Evolutionary conservation across 148 eudicot species (phyloP).

Genomic region (Spergularia marina): DNA sequence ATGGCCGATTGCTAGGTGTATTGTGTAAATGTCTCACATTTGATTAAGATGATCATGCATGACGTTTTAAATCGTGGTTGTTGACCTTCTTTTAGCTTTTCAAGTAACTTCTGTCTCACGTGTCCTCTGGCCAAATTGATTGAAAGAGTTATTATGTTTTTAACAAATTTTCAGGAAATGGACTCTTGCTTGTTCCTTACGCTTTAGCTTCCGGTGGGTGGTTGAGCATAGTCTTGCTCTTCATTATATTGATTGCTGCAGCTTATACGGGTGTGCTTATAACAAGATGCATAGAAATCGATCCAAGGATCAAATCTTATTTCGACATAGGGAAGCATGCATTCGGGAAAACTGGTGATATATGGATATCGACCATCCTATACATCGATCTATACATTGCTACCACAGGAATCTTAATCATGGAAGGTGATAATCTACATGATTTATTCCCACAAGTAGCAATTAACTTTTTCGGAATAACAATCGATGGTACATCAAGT

Average conservation of each 20-base stretch:
- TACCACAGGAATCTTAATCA: conserved; percentile 39
- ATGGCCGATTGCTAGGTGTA: too few species aligned
- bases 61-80: too few species aligned
- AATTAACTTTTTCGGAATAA: conserved; percentile 24
- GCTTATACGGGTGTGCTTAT: conserved; percentile 41
- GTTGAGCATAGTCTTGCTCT: conserved; percentile 37
- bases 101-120: too few species aligned
- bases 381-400: conserved; percentile 42
- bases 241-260: conserved; percentile 33
- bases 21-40: too few species aligned
- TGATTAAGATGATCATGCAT: too few species aligned
- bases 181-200: conserved; percentile 41
- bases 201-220: conserved; percentile 50
- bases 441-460: conserved; percentile 27
- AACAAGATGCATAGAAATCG: conserved; percentile 45
- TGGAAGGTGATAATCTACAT: conserved; percentile 50
- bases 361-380: conserved; percentile 31
- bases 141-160: too few species aligned
- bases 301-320: conserved; percentile 36
- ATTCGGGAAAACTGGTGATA: conserved; percentile 40
- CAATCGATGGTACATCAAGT: conserved; percentile 36
- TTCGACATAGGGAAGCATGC: conserved; percentile 48
- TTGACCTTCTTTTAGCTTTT: too few species aligned
- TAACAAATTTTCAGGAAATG: conserved; percentile 27
- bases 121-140: too few species aligned